Conservation (phyloP, 2,329 filamentous ascomycete genomes). For the Fusarium papillatum region DNA sequence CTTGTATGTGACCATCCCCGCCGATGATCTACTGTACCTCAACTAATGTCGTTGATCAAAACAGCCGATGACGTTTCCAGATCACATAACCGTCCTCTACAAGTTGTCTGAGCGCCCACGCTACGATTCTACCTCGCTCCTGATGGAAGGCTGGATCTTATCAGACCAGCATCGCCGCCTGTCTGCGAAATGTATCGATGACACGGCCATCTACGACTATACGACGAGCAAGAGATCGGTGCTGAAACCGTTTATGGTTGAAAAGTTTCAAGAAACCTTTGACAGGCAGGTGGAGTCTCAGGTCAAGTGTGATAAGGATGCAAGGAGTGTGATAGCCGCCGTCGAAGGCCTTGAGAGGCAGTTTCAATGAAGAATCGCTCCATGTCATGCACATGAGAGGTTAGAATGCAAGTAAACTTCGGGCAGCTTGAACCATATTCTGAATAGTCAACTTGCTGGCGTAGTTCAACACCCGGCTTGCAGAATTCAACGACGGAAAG, state of each 20-base stretch:
- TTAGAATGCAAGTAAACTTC: neutral
- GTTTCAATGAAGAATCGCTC: neutral
- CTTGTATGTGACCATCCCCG: neutral
- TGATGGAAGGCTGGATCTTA: slow-evolving; percentile 31
- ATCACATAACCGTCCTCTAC: slow-evolving; percentile 25
- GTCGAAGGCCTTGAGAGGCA: slow-evolving; percentile 1
- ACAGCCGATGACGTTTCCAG: slow-evolving; percentile 28
- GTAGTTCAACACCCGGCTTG: neutral
- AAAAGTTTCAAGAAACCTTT: slow-evolving; percentile 26
- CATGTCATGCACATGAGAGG: neutral
- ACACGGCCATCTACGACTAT: slow-evolving; percentile 34
- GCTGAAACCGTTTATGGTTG: slow-evolving; percentile 31
- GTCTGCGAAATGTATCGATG: slow-evolving; percentile 27
- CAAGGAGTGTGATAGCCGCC: neutral
- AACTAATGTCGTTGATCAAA: neutral
- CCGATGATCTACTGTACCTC: rapidly evolving
- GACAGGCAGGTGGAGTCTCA: neutral
- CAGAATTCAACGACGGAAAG: neutral
- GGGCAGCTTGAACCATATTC: neutral
- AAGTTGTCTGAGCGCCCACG: slow-evolving; percentile 21
- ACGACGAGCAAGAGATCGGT: slow-evolving; percentile 12
- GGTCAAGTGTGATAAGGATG: slow-evolving; percentile 2
- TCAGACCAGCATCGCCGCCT: slow-evolving; percentile 25
- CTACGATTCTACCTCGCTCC: slow-evolving; percentile 26
- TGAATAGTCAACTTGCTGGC: neutral